Evolutionary conservation across 139 green algal species (phyloP).

Genomic region (Chlorella sp.): DNA sequence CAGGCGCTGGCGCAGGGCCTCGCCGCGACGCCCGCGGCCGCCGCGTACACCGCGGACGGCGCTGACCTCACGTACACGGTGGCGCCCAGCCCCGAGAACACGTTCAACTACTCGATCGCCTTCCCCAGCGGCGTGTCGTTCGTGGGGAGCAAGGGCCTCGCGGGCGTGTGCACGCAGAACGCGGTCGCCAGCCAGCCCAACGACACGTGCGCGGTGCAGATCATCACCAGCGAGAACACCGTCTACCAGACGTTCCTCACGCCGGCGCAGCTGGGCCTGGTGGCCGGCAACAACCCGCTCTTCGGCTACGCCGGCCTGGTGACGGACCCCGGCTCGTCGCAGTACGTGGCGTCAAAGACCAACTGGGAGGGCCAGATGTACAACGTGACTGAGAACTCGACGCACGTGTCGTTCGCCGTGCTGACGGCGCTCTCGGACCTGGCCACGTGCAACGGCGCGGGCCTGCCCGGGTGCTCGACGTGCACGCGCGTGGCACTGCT

Average conservation of each 20-base stretch:
- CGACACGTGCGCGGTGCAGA: neutral
- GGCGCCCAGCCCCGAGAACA: neutral
- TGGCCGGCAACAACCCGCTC: neutral
- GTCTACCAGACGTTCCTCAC: neutral
- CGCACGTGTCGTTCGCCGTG: neutral
- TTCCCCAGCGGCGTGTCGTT: neutral
- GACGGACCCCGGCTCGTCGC: neutral
- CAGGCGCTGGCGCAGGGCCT: neutral
- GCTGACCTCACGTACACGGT: neutral
- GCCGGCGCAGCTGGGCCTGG: neutral
- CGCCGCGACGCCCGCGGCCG: no score
- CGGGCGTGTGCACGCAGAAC: neutral
- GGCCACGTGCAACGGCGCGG: neutral
- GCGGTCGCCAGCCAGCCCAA: neutral
- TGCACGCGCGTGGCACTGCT: neutral
- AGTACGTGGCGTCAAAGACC: neutral
- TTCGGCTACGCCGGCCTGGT: neutral
- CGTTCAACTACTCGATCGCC: neutral
- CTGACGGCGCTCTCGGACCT: neutral
- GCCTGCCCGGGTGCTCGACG: neutral
- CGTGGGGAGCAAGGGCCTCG: neutral
- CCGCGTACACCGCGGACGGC: neutral
- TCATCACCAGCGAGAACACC: neutral
- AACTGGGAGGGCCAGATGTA: slow-evolving; percentile 6
- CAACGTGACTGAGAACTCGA: slow-evolving; percentile 4